A percentile compares a stretch with the other conserved stretches of the same genome.
These are phyloP conservation scores for Pisolithus albus DNA, from an alignment of 768 basidiomycete genomes.

Conservation along the genomic window DNA sequence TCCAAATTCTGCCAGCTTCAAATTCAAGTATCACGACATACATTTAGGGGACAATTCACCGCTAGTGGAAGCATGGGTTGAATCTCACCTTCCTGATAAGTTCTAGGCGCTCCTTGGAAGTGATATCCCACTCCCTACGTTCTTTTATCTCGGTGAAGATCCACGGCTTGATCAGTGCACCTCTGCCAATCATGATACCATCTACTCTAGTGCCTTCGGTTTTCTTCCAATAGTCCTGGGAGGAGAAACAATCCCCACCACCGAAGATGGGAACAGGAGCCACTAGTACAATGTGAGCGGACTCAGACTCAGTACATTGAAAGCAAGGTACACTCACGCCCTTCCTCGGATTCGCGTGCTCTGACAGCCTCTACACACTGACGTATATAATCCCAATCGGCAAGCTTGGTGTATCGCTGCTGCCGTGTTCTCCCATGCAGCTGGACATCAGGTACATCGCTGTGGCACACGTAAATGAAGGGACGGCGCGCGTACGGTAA, in stretches of 20 bases:
- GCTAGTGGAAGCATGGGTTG: too few species aligned
- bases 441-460: conserved; percentile 33
- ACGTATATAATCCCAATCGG: conserved; percentile 94
- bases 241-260: conserved; percentile 91
- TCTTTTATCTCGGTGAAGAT: conserved; percentile 96
- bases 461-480: neutral
- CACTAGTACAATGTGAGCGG: conserved; percentile 36
- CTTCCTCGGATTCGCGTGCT: conserved; percentile 60
- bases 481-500: conserved; percentile 31
- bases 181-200: conserved; percentile 92
- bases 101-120: conserved; percentile 75
- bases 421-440: conserved; percentile 94
- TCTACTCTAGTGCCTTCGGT: conserved; percentile 82
- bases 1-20: conserved; percentile 80
- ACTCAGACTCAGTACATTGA: neutral
- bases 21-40: neutral
- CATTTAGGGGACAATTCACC: neutral
- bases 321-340: conserved; percentile 41
- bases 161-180: conserved; percentile 95
- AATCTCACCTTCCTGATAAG: conserved; percentile 60
- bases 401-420: conserved; percentile 86
- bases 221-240: conserved; percentile 71
- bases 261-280: conserved; percentile 91
- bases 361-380: conserved; percentile 80
- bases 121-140: conserved; percentile 88